Evolutionary conservation across 2,329 filamentous ascomycete species (phyloP).

Genomic region (Dendryphion nanum): DNA sequence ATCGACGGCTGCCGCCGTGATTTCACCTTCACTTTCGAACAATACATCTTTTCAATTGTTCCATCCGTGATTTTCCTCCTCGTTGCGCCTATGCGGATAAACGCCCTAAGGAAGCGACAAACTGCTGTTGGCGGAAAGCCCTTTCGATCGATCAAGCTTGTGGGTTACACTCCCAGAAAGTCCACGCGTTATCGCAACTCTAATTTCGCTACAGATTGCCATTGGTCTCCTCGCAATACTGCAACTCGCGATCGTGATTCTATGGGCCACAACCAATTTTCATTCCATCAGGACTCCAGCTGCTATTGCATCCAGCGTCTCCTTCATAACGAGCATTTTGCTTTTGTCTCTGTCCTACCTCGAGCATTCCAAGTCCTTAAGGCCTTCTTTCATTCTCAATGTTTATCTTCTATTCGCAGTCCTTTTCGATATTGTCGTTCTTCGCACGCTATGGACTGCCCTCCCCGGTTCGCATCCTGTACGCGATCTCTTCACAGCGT

Average conservation of each 20-base stretch:
- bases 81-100: constrained; percentile 2
- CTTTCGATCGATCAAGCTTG: constrained; percentile 5
- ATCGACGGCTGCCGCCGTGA: constrained; percentile 49
- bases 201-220: constrained; percentile 4
- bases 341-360: constrained; percentile 6
- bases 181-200: not conserved
- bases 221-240: constrained; percentile 5
- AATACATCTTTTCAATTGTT: constrained; percentile 47
- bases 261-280: constrained; percentile 5
- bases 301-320: constrained; percentile 4
- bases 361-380: constrained; percentile 7
- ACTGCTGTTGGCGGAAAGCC: constrained; percentile 3
- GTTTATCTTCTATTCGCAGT: constrained; percentile 10
- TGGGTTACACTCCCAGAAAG: constrained; percentile 1
- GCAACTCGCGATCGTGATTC: constrained; percentile 4
- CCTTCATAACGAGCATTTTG: constrained; percentile 4
- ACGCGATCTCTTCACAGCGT: constrained; percentile 8
- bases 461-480: not conserved
- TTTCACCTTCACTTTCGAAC: constrained; percentile 53
- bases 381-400: constrained; percentile 7
- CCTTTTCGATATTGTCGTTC: constrained; percentile 7
- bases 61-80: constrained; percentile 25
- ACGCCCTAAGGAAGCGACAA: constrained; percentile 2
- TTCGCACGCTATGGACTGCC: constrained; percentile 9
- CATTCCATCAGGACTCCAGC: constrained; percentile 1